Percentiles rank a stretch among this genome's conserved stretches.
phyloP scores from a whole-genome alignment of 148 eudicot genomes.

The Amaranthus palmeri region DNA sequence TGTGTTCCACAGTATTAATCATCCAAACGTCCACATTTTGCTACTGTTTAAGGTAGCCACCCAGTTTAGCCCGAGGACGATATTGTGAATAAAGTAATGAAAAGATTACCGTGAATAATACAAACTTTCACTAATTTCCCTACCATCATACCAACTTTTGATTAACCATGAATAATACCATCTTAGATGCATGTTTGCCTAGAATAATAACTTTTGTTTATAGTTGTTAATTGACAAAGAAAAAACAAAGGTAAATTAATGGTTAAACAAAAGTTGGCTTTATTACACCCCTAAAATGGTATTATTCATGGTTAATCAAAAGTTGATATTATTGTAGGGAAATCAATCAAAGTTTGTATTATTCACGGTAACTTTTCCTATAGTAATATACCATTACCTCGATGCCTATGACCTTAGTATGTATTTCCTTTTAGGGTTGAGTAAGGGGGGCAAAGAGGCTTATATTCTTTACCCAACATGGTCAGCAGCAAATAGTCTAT shows the following conservation, averaged over 20 bases:
- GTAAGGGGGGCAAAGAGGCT: background rate
- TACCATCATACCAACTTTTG: too few relatives aligned
- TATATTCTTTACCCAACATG: background rate
- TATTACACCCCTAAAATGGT: too few relatives aligned
- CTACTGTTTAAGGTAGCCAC: background rate
- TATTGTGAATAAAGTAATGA: background rate
- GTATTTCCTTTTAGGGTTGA: background rate
- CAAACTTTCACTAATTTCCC: too few relatives aligned
- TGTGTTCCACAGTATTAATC: background rate
- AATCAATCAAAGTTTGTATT: background rate
- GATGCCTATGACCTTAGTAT: background rate
- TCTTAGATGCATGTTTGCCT: too few relatives aligned
- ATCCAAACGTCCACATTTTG: background rate
- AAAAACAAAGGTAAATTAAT: too few relatives aligned
- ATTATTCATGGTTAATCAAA: too few relatives aligned
- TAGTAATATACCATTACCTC: background rate
- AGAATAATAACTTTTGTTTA: too few relatives aligned
- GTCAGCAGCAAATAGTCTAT: background rate
- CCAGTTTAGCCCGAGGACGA: background rate
- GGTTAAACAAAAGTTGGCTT: too few relatives aligned
- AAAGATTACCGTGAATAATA: too few relatives aligned
- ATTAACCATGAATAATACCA: too few relatives aligned
- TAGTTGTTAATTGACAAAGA: too few relatives aligned
- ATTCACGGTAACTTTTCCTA: background rate
- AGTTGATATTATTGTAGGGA: too few relatives aligned